Percentiles rank a stretch among this genome's conserved stretches.
Conservation (phyloP, 495 filamentous ascomycete genomes). For the Aspergillus leporis region DNA sequence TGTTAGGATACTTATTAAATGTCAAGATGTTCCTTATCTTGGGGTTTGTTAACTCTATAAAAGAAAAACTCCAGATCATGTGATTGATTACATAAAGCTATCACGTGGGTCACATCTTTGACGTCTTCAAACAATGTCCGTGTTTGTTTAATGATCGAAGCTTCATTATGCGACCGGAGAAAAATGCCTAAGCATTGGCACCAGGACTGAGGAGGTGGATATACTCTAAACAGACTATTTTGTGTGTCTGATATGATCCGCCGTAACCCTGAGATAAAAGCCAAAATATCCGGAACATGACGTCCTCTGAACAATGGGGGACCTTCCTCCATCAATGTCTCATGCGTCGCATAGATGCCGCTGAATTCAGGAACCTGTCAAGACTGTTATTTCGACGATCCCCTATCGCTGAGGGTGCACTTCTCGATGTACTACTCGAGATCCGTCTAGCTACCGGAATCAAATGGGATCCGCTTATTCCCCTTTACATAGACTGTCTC, state of each 20-base stretch:
- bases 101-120: background rate
- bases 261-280: background rate
- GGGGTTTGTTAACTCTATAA: background rate
- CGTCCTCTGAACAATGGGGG: slow-evolving; percentile 42
- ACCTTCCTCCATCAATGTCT: slow-evolving; percentile 45
- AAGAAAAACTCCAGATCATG: background rate
- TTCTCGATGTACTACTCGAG: slow-evolving; percentile 62
- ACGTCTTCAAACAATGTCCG: slow-evolving; percentile 12
- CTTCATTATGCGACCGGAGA: background rate
- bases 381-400: slow-evolving; percentile 33
- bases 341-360: slow-evolving; percentile 43
- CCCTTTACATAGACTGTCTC: slow-evolving; percentile 63
- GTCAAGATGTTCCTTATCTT: background rate
- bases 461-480: slow-evolving; percentile 63
- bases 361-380: slow-evolving; percentile 42
- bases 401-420: slow-evolving; percentile 35
- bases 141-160: background rate
- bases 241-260: slow-evolving; percentile 15
- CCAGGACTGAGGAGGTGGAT: slow-evolving; percentile 5
- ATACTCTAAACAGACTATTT: background rate
- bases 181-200: slow-evolving; percentile 19
- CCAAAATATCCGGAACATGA: slow-evolving; percentile 17
- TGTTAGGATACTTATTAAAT: background rate
- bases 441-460: slow-evolving; percentile 48
- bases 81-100: slow-evolving; percentile 5